Evolutionary conservation across 805 yeast genomes (phyloP).

Genomic region (Ogataea henricii): DNA sequence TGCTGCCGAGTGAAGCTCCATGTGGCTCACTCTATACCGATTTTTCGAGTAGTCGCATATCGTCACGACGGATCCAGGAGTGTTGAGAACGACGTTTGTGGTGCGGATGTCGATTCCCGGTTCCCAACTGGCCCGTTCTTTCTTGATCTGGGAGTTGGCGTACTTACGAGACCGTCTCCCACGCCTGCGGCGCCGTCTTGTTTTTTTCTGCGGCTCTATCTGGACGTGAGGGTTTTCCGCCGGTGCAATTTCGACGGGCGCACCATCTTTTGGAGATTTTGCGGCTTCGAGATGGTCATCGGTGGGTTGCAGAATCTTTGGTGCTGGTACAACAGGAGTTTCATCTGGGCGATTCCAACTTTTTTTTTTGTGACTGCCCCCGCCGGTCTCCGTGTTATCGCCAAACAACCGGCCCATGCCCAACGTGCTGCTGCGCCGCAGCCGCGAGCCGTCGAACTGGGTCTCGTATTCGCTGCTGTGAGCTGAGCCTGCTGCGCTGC

Average conservation of each 20-base stretch:
- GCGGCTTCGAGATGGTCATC: conserved; percentile 8
- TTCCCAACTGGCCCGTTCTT: conserved; percentile 54
- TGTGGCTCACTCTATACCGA: conserved; percentile 46
- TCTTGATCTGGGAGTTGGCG: conserved; percentile 39
- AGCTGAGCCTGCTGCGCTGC: not conserved
- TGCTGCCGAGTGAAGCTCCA: conserved; percentile 39
- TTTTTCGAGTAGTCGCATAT: conserved; percentile 51
- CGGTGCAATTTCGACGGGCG: not conserved
- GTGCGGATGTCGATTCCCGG: conserved; percentile 58
- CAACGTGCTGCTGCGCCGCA: not conserved
- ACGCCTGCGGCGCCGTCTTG: conserved; percentile 6
- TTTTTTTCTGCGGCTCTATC: conserved; percentile 6
- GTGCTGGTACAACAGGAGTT: not conserved
- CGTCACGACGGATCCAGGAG: conserved; percentile 55
- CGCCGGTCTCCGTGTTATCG: not conserved
- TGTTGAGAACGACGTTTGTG: conserved; percentile 51
- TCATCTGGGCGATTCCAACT: not conserved
- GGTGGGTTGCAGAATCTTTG: conserved; percentile 9
- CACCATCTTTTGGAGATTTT: not conserved
- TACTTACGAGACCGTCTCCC: conserved; percentile 32
- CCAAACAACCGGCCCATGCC: not conserved
- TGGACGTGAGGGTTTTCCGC: not conserved
- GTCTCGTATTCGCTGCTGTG: not conserved
- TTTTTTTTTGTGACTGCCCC: not conserved
- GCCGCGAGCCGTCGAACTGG: conserved; percentile 1